These are phyloP conservation scores for Albophoma yamanashiensis DNA, from an alignment of 2,329 filamentous ascomycete genomes.

Conservation along the genomic window DNA sequence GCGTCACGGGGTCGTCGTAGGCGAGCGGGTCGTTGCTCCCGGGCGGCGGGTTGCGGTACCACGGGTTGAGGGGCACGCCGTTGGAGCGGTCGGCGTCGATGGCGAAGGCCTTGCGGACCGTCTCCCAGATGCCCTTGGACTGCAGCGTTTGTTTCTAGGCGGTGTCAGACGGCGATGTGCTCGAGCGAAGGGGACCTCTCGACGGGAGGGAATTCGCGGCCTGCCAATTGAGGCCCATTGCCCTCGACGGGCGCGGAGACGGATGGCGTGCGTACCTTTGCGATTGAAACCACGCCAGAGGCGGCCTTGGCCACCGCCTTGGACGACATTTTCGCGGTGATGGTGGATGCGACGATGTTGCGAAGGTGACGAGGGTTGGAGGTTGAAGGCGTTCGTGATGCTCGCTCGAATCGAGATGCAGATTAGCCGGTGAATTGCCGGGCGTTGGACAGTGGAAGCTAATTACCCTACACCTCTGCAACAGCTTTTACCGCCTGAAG, in stretches of 20 bases:
- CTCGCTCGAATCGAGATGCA: conserved; percentile 2
- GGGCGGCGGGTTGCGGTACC: conserved; percentile 73
- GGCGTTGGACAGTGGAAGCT: not conserved
- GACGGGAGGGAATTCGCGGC: not conserved
- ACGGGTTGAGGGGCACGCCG: conserved; percentile 84
- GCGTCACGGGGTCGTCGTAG: conserved; percentile 39
- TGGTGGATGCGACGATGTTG: conserved; percentile 7
- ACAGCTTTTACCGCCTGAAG: not conserved
- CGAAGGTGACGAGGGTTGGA: conserved; percentile 2
- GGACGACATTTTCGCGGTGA: conserved; percentile 43
- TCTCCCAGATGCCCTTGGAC: conserved; percentile 80
- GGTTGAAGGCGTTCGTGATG: conserved; percentile 5
- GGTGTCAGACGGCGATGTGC: not conserved
- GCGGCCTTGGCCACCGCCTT: conserved; percentile 47
- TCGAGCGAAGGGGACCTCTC: conserved; percentile 4
- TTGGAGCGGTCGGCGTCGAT: conserved; percentile 83
- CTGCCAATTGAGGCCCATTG: not conserved
- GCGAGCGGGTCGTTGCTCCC: conserved; percentile 28
- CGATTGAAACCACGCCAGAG: conserved; percentile 43
- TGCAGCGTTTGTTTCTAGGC: conserved; percentile 90
- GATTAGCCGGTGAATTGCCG: conserved; percentile 10
- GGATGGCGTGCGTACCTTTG: conserved; percentile 35
- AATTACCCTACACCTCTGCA: not conserved
- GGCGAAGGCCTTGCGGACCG: conserved; percentile 64
- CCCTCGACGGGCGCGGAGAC: not conserved